Evolutionary conservation across 305 asterid species (phyloP).

Genomic region (Fraxinus latifolia): DNA sequence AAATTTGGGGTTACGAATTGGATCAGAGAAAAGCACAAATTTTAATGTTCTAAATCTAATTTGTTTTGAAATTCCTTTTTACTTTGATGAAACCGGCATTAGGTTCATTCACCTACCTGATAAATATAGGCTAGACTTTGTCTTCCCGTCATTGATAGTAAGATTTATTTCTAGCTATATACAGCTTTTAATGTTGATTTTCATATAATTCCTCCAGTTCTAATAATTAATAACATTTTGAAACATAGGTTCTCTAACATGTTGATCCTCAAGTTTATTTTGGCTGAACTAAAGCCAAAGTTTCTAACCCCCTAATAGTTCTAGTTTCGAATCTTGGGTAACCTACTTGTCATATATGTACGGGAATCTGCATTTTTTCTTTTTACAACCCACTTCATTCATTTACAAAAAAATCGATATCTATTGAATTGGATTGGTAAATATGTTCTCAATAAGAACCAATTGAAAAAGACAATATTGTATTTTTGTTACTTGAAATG

Average conservation of each 20-base stretch:
- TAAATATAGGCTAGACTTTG: not conserved
- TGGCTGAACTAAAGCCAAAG: not conserved
- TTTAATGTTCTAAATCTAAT: not conserved
- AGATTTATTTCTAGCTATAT: not conserved
- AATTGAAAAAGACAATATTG: not conserved
- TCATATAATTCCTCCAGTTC: not conserved
- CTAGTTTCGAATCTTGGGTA: not conserved
- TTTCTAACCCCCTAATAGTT: not conserved
- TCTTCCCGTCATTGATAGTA: not conserved
- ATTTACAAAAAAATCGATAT: not conserved
- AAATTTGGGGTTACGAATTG: slow-evolving; percentile 1
- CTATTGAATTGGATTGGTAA: not conserved
- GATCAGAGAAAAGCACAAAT: not conserved
- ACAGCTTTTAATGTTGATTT: not conserved
- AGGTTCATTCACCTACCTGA: not conserved
- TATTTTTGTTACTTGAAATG: not conserved
- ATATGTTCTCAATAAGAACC: not conserved
- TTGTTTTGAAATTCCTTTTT: not conserved
- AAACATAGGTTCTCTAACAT: not conserved
- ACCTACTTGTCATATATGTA: not conserved
- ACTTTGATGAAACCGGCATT: not conserved
- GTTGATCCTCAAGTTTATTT: not conserved
- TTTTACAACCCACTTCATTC: not conserved
- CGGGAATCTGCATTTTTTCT: not conserved
- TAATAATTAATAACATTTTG: not conserved